A percentile compares a stretch with the other conserved stretches of the same genome.
phyloP scores from a whole-genome alignment of 164 flowering plant genomes.

The Nymphaea thermarum region DNA sequence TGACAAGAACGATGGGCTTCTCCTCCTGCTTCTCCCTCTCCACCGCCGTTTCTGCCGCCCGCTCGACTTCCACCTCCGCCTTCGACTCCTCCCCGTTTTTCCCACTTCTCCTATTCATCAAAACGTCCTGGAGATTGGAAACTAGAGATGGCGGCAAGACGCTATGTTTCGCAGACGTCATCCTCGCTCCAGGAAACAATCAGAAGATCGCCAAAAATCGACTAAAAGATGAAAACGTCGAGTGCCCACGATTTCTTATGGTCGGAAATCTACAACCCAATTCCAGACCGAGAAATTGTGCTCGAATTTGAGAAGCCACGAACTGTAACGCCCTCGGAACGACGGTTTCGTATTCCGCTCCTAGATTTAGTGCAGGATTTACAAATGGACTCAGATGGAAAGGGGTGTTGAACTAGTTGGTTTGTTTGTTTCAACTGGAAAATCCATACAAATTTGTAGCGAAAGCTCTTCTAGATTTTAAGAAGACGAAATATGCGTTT shows the following conservation, averaged over 20 bases:
- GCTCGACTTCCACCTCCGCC: slow-evolving; percentile 13
- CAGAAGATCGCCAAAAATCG: neutral
- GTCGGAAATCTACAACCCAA: neutral
- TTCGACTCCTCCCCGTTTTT: slow-evolving; percentile 8
- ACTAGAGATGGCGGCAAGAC: slow-evolving; percentile 69
- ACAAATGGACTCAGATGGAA: neutral
- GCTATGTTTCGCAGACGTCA: slow-evolving; percentile 50
- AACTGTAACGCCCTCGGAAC: neutral
- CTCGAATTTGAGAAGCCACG: neutral
- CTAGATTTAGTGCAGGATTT: neutral
- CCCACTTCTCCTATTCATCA: slow-evolving; percentile 34
- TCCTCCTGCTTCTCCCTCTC: slow-evolving; percentile 13
- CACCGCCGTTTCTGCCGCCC: slow-evolving; percentile 13
- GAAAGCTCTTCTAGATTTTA: neutral
- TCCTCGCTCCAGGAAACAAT: neutral
- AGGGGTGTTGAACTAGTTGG: neutral
- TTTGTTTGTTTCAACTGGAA: neutral
- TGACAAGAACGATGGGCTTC: slow-evolving; percentile 68
- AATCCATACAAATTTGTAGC: neutral
- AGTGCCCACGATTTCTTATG: neutral
- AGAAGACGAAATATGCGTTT: neutral
- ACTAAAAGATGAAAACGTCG: neutral
- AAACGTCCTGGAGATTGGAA: slow-evolving; percentile 68
- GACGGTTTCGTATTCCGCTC: neutral
- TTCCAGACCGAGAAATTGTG: neutral